phyloP scores from a whole-genome alignment of 495 filamentous ascomycete genomes.

The Barbatosphaeria neglecta region DNA sequence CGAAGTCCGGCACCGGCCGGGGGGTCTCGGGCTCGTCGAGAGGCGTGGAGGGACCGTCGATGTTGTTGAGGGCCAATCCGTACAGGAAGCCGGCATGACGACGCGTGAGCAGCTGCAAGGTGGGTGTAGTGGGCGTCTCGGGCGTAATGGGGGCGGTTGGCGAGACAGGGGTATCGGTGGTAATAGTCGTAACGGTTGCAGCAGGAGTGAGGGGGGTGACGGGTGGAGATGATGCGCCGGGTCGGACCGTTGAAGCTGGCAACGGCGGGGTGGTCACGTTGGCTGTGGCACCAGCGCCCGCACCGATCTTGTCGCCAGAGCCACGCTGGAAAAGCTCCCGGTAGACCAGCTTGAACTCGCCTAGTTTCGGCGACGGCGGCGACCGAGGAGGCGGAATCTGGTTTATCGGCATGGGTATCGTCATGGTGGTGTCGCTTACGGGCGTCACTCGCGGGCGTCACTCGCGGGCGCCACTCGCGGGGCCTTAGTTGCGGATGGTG shows the following conservation, averaged over 20 bases:
- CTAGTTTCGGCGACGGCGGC: background rate
- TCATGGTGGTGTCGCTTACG: background rate
- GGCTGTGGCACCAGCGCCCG: background rate
- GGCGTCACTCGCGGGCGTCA: background rate
- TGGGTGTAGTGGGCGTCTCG: no score
- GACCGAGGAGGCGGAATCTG: background rate
- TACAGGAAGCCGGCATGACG: no score
- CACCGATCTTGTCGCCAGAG: background rate
- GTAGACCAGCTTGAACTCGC: background rate
- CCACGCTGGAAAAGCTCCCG: background rate
- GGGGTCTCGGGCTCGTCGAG: no score
- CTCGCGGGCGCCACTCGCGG: background rate
- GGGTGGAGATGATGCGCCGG: background rate
- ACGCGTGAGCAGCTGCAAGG: no score
- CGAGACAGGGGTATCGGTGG: background rate
- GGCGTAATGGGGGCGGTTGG: no score
- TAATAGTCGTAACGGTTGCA: background rate
- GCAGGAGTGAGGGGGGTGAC: no score
- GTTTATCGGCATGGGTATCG: background rate
- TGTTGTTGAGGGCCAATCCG: no score
- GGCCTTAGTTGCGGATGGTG: no score
- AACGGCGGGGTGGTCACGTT: background rate
- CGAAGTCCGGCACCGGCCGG: no score
- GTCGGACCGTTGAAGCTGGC: background rate
- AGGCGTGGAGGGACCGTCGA: no score